Base-by-base conservation (phyloP, 2,329 filamentous ascomycete genomes). In the Epichloe gansuensis region DNA sequence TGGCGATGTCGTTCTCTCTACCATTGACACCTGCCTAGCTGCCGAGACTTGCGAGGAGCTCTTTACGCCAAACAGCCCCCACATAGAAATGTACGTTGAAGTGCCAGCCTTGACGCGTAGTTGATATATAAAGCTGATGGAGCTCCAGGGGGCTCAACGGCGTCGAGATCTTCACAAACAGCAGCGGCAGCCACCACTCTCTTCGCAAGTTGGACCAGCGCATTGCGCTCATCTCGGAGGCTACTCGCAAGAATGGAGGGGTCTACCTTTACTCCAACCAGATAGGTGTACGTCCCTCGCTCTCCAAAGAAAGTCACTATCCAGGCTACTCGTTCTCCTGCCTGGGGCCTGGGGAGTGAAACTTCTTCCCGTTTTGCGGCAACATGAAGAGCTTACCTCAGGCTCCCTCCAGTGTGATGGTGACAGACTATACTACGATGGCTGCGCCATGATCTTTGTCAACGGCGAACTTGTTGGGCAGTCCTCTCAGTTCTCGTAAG, bases 381-480 rank as follows among this genome's bases (percentile, higher is more conserved):
- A 28, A 31, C 31, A 31, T 31, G 9, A 31, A 13, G 31, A 42
- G 35, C 25, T 31, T 38, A 52, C 50, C 25, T 34, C 31, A 34
- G 39, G 28, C 21, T 37, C 17, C 39, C 13, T 37, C 17, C 39
- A 46, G 37, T 52, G 51, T 28, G 37, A 46, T 17, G 41, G 41
- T 51, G 47, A 46, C 43, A 51, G 39, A 25, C 25, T 50, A 23
- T 49, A 54, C 17, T 51, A 50, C 31, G 52, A 56, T 15, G 55
- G 55, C 5, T 48, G 50, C 52, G 74, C 78, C 9, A 78, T 85
- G 71, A 82, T 86, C 53, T 70, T 84, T 11, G 69, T 78, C 56
- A 85, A 85, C 55, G 83, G 82, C 9, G 72, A 77, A 25, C 75
- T 85, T 21, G 69, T 86, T 1, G 81, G 77, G 1, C 82, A 86